These are phyloP conservation scores for Bathelium albidoporum DNA, from an alignment of 495 filamentous ascomycete species.

Conservation along the genomic window DNA sequence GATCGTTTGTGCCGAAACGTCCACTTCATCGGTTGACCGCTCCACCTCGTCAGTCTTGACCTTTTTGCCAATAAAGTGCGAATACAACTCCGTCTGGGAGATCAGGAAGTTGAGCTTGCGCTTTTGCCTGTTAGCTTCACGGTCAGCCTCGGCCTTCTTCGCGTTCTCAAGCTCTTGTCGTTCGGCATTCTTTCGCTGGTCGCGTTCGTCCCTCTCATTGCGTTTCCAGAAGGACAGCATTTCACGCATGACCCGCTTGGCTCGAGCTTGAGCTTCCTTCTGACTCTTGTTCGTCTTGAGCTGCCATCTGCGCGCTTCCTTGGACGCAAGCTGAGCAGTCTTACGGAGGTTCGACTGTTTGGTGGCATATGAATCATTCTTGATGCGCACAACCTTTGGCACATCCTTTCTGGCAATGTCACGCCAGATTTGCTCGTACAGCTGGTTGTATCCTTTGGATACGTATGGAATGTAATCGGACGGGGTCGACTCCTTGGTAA, in stretches of 20 bases:
- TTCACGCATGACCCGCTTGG: constrained; percentile 96
- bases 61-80: constrained; percentile 98
- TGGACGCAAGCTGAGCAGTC: constrained; percentile 92
- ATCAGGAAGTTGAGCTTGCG: constrained; percentile 99
- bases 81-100: constrained; percentile 96
- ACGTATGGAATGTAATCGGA: constrained; percentile 51
- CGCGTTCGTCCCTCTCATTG: constrained; percentile 94
- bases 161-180: constrained; percentile 94
- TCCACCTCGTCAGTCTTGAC: constrained; percentile 94
- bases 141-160: constrained; percentile 90
- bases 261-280: constrained; percentile 93
- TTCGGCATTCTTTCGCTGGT: constrained; percentile 85
- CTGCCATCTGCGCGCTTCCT: constrained; percentile 96
- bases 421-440: constrained; percentile 97
- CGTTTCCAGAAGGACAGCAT: constrained; percentile 99
- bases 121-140: constrained; percentile 93
- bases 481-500: constrained; percentile 54
- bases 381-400: constrained; percentile 79
- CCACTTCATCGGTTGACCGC: constrained; percentile 53
- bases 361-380: constrained; percentile 66
- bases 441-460: constrained; percentile 89
- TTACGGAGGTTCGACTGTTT: constrained; percentile 91
- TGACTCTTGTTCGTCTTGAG: constrained; percentile 94
- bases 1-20: constrained; percentile 40
- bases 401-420: constrained; percentile 91